Evolutionary conservation across 2,329 filamentous ascomycete species (phyloP), one percentile per base, ranked within the genome.

Genomic region (Canariomyces notabilis): DNA sequence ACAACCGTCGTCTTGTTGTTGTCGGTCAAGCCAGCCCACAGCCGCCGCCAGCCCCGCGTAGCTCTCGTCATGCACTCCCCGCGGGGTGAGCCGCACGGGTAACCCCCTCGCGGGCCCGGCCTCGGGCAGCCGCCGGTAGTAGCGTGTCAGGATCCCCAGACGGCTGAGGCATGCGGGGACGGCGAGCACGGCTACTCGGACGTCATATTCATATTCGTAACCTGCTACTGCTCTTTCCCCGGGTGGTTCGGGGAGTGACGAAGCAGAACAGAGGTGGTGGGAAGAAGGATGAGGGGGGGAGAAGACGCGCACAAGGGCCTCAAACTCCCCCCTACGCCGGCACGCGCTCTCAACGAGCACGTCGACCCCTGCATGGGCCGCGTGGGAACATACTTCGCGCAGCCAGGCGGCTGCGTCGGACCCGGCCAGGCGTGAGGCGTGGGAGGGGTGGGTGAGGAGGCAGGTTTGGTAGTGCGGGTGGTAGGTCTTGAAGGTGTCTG

Each of bases 401-500:
- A 75, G 68, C 72, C 72, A 75, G 33, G 57, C 52, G 16, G 71
- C 66, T 2, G 72, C 72, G 52, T 72, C 69, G 0, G 64, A 56
- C 3, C 66, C 67, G 2, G 71, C 68, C 15, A 69, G 59, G 2
- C 59, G 50, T 4, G 67, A 64, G 2, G 54, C 54, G 8, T 48
- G 49, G 1, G 54, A 44, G 4, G 59, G 51, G 5, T 42, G 31
- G 3, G 31, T 21, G 14, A 51, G 37, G 6, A 67, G 50, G 20
- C 70, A 60, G 2, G 42, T n/a, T 12, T 52, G 22, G 58, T 72
- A 73, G 15, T 61, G 49, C 0, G 72, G 72, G 57, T 75, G 71
- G 60, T 72, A 68, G 4, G 66, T 65, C 55, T 75, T 75, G 66
- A 72, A 73, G 18, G 68, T 69, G 63, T 74, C 71, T 44, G 71